Evolutionary conservation across 345 rosid genomes (phyloP).

Genomic region (Erucastrum elatum): DNA sequence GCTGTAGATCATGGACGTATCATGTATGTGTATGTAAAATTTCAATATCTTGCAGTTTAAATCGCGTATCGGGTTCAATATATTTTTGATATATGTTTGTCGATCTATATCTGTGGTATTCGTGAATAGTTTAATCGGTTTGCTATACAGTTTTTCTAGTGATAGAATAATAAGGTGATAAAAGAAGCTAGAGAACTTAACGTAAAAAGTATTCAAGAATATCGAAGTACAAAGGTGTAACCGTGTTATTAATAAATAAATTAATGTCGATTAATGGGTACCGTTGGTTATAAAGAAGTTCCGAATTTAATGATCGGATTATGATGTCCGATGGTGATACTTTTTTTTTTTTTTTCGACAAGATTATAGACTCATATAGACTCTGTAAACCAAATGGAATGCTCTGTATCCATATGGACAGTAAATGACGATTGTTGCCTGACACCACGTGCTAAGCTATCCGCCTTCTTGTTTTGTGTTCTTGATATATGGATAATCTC

Average conservation of each 20-base stretch:
- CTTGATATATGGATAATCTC: no score
- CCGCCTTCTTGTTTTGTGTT: no score
- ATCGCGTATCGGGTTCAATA: background rate
- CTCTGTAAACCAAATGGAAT: no score
- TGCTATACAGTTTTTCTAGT: background rate
- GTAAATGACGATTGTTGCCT: no score
- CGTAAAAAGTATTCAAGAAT: constrained; percentile 22
- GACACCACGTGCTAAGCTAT: no score
- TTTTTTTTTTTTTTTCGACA: no score
- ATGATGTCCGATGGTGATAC: constrained; percentile 29
- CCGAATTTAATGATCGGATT: constrained; percentile 34
- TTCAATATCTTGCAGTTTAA: background rate
- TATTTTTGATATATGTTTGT: background rate
- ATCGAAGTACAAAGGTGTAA: constrained; percentile 33
- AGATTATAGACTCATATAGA: no score
- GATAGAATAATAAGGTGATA: background rate
- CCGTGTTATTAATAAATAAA: background rate
- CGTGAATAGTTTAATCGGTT: background rate
- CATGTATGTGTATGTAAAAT: background rate
- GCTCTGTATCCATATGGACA: no score
- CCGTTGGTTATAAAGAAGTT: constrained; percentile 31
- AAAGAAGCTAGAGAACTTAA: background rate
- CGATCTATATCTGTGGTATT: background rate
- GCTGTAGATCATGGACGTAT: background rate
- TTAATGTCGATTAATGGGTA: constrained; percentile 29